Evolutionary conservation across 2,329 filamentous ascomycete genomes (phyloP).

Genomic region (Sporothrix globosa): DNA sequence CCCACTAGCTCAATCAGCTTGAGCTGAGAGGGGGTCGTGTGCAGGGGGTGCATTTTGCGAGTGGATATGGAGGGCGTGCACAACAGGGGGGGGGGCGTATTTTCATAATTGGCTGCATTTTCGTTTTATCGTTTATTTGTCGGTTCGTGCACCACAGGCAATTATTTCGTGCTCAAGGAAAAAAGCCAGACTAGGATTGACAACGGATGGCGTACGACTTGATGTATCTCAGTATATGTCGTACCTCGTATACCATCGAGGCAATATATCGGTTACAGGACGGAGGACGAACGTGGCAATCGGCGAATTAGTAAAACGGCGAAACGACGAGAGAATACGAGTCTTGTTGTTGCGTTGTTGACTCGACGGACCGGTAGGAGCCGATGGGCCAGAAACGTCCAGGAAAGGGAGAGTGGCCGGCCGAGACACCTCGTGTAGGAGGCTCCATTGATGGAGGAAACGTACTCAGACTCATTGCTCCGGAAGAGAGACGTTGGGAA

Average conservation of each 20-base stretch:
- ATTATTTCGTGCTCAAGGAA: conserved; percentile 7
- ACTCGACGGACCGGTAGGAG: no score
- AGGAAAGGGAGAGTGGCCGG: conserved; percentile 6
- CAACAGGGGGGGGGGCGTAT: conserved; percentile 3
- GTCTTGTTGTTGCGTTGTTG: not conserved
- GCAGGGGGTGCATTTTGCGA: conserved; percentile 19
- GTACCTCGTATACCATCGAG: not conserved
- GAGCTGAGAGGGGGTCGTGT: conserved; percentile 11
- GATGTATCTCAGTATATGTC: not conserved
- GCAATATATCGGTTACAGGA: not conserved
- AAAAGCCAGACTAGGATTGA: conserved; percentile 2
- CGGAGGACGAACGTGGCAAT: no score
- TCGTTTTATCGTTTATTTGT: conserved; percentile 4
- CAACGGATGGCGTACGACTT: not conserved
- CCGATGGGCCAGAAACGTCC: not conserved
- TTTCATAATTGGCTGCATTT: not conserved
- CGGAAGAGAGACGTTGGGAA: conserved; percentile 1
- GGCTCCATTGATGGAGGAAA: conserved; percentile 14
- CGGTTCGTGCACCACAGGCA: not conserved
- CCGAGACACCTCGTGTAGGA: conserved; percentile 23
- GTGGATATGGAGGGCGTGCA: not conserved
- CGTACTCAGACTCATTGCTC: not conserved
- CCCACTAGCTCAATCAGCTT: not conserved
- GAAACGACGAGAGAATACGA: not conserved
- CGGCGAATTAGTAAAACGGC: not conserved